Percentiles rank a stretch among this genome's conserved stretches.
These are phyloP conservation scores for Hypomyces perniciosus DNA, from an alignment of 2,329 filamentous ascomycete species.

Conservation along the genomic window DNA sequence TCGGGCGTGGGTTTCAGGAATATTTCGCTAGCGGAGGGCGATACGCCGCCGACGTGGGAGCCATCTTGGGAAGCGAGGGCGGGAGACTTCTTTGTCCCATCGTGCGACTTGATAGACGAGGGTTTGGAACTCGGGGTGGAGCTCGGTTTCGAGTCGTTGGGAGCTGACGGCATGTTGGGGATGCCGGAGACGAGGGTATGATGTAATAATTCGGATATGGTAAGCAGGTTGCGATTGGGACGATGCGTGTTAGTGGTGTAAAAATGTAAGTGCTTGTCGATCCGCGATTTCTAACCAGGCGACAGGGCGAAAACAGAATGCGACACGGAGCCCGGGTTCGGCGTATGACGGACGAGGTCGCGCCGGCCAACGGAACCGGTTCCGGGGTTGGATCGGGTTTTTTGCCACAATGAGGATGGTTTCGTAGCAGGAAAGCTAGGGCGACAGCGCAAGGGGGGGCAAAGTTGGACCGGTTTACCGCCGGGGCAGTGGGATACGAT, in stretches of 20 bases:
- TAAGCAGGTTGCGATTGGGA: background rate
- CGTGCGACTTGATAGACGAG: conserved; percentile 44
- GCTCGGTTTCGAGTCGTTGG: conserved; percentile 29
- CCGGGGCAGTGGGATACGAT: background rate
- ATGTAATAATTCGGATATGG: background rate
- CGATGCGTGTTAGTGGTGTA: too few species aligned
- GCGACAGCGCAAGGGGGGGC: background rate
- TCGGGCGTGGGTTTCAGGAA: conserved; percentile 36
- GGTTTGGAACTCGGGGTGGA: conserved; percentile 43
- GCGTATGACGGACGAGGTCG: conserved; percentile 4
- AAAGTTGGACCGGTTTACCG: background rate
- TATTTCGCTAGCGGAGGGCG: conserved; percentile 19
- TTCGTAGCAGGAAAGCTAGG: conserved; percentile 1
- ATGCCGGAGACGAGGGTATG: background rate
- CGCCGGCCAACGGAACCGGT: conserved; percentile 7
- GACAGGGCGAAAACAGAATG: background rate
- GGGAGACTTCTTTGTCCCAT: conserved; percentile 36
- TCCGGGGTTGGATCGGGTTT: conserved; percentile 1
- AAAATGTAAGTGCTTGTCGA: background rate
- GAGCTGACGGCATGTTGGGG: conserved; percentile 29
- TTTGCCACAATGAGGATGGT: background rate
- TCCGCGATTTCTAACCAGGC: background rate
- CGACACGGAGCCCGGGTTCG: conserved; percentile 1
- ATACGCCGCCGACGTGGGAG: conserved; percentile 17
- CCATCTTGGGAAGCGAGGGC: conserved; percentile 34